Evolutionary conservation across 1,139 yeast species (phyloP).

Genomic region (Scheffersomyces quercinus): DNA sequence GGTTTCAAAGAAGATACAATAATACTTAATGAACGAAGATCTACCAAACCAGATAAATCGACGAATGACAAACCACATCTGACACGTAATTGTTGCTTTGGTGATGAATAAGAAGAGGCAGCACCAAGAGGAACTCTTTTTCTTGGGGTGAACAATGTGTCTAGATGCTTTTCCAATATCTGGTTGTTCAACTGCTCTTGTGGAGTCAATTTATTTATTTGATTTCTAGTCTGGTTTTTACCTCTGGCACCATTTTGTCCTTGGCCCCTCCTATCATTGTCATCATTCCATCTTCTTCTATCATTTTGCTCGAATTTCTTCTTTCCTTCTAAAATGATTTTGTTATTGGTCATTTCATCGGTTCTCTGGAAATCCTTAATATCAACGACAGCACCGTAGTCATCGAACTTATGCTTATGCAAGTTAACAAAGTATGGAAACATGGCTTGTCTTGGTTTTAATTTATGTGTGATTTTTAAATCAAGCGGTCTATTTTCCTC

Average conservation of each 20-base stretch:
- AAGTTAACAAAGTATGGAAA: constrained; percentile 66
- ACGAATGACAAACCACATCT: constrained; percentile 76
- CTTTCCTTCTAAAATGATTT: constrained; percentile 33
- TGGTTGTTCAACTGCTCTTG: constrained; percentile 47
- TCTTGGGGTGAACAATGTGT: constrained; percentile 60
- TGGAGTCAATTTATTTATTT: constrained; percentile 38
- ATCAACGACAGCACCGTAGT: constrained; percentile 77
- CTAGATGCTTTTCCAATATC: constrained; percentile 48
- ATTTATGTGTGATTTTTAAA: constrained; percentile 56
- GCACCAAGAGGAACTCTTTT: constrained; percentile 34
- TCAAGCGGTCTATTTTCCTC: constrained; percentile 54
- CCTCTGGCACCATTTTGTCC: constrained; percentile 20
- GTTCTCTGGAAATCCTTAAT: constrained; percentile 64
- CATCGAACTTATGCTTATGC: constrained; percentile 65
- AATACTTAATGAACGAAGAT: constrained; percentile 76
- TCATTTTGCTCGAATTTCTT: constrained; percentile 31
- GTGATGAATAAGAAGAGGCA: constrained; percentile 18
- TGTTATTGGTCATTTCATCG: constrained; percentile 47
- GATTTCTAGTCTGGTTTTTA: constrained; percentile 34
- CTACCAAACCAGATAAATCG: constrained; percentile 85
- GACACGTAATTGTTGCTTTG: constrained; percentile 43
- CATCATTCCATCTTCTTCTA: constrained; percentile 33
- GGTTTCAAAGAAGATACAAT: constrained; percentile 83
- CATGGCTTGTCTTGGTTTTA: constrained; percentile 69
- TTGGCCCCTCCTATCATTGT: constrained; percentile 18